These are phyloP conservation scores for Pythium volutum DNA, from an alignment of 352 stramenopile species.

Conservation along the genomic window DNA sequence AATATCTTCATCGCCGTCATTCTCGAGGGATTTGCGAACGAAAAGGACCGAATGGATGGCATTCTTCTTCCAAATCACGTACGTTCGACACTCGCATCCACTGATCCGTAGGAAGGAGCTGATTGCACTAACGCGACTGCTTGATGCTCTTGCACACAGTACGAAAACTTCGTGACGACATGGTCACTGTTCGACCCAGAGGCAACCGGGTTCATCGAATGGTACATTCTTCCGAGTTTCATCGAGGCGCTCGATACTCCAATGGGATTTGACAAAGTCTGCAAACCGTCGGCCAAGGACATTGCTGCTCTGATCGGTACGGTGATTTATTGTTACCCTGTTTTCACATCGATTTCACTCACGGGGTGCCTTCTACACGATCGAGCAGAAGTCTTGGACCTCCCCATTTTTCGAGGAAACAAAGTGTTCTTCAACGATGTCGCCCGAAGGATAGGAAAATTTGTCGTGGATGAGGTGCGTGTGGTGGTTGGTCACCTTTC, in stretches of 20 bases:
- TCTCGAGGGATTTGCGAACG: slow-evolving; percentile 85
- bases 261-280: slow-evolving; percentile 54
- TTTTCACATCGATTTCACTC: background rate
- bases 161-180: slow-evolving; percentile 68
- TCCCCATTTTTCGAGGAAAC: slow-evolving; percentile 53
- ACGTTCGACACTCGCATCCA: slow-evolving; percentile 20
- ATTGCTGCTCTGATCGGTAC: slow-evolving; percentile 45
- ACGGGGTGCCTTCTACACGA: slow-evolving; percentile 10
- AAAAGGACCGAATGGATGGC: slow-evolving; percentile 29
- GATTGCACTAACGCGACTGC: background rate
- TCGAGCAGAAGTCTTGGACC: slow-evolving; percentile 37
- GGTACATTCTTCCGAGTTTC: slow-evolving; percentile 60
- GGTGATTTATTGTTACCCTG: background rate
- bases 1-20: slow-evolving; percentile 93
- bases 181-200: slow-evolving; percentile 84
- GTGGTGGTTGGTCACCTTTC: background rate
- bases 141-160: slow-evolving; percentile 28
- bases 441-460: slow-evolving; percentile 46
- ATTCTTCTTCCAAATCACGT: slow-evolving; percentile 57
- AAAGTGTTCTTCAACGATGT: slow-evolving; percentile 75
- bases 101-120: background rate
- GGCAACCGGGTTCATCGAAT: slow-evolving; percentile 79
- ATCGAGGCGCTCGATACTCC: slow-evolving; percentile 57
- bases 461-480: slow-evolving; percentile 51
- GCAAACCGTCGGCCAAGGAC: slow-evolving; percentile 41